Evolutionary conservation across 1,139 yeast species (phyloP).

Genomic region (Pichia sp.): DNA sequence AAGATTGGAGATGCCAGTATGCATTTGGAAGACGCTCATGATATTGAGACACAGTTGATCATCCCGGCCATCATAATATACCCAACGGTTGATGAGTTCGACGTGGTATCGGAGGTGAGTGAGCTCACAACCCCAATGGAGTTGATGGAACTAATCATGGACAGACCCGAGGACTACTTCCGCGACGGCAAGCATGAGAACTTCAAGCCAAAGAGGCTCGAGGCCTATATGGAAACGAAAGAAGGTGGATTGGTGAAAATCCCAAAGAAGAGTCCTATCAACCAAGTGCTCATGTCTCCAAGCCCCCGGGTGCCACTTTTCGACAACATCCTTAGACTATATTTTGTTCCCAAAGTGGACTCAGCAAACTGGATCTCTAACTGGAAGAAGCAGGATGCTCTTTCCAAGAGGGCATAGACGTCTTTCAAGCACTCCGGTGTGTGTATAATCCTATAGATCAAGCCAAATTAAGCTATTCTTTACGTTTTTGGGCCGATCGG

Average conservation of each 20-base stretch:
- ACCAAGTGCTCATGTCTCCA: slow-evolving; percentile 58
- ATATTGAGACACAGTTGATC: slow-evolving; percentile 71
- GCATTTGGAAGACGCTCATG: slow-evolving; percentile 63
- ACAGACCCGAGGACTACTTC: slow-evolving; percentile 72
- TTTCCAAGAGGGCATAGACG: slow-evolving; percentile 41
- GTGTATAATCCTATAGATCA: neutral
- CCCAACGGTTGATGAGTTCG: slow-evolving; percentile 83
- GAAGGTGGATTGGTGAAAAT: slow-evolving; percentile 82
- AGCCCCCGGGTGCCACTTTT: slow-evolving; percentile 71
- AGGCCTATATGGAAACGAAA: slow-evolving; percentile 76
- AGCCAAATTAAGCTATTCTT: neutral
- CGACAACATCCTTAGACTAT: slow-evolving; percentile 69
- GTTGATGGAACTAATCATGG: slow-evolving; percentile 49
- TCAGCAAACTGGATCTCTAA: slow-evolving; percentile 58
- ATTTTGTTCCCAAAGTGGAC: slow-evolving; percentile 72
- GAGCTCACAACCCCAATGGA: slow-evolving; percentile 64
- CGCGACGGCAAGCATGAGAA: slow-evolving; percentile 56
- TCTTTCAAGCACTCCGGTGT: neutral
- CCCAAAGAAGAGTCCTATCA: slow-evolving; percentile 70
- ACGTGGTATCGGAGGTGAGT: slow-evolving; percentile 68
- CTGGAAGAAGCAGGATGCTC: slow-evolving; percentile 66
- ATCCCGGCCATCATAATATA: slow-evolving; percentile 79
- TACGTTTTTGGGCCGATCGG: neutral
- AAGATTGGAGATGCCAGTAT: slow-evolving; percentile 45
- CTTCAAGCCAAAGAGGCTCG: slow-evolving; percentile 56